Percentiles rank a stretch among this genome's conserved stretches.
Conservation (phyloP, 1,139 yeast species). For the Candida smagusa region DNA sequence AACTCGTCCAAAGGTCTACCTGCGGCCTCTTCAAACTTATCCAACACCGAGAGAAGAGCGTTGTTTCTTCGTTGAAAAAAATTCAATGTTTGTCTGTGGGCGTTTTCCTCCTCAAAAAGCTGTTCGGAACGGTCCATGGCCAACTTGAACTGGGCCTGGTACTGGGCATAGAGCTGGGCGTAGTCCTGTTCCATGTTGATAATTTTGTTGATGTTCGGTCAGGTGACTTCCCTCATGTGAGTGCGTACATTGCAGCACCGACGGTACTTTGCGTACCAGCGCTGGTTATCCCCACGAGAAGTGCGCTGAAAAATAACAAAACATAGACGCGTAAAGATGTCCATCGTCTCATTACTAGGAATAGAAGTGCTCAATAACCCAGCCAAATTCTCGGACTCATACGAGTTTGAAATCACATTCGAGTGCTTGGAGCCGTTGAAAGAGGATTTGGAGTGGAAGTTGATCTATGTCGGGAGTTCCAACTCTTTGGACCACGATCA, state of each 20-base stretch:
- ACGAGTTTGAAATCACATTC: conserved; percentile 94
- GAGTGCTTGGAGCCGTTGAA: conserved; percentile 92
- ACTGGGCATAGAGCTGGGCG: conserved; percentile 23
- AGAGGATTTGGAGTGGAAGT: conserved; percentile 95
- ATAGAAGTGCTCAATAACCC: conserved; percentile 94
- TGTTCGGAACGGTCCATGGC: conserved; percentile 22
- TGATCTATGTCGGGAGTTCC: conserved; percentile 94
- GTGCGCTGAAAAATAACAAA: too few species aligned
- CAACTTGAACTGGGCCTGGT: conserved; percentile 24
- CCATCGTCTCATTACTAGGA: conserved; percentile 89
- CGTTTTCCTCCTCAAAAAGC: conserved; percentile 29
- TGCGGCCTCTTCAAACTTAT: conserved; percentile 11
- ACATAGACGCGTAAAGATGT: conserved; percentile 47
- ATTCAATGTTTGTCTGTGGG: conserved; percentile 33
- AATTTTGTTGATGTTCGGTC: too few species aligned
- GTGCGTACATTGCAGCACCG: too few species aligned
- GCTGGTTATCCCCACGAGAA: too few species aligned
- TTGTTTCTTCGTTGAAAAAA: conserved; percentile 38
- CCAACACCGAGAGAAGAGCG: conserved; percentile 32
- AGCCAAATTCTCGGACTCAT: conserved; percentile 88
- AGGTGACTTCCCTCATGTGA: too few species aligned
- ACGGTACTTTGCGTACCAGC: too few species aligned
- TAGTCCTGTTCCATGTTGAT: conserved; percentile 12
- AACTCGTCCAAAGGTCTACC: neutral
- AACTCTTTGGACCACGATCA: conserved; percentile 93